phyloP scores from a whole-genome alignment of 768 basidiomycete genomes.

The Rhodotorula kratochvilovae region DNA sequence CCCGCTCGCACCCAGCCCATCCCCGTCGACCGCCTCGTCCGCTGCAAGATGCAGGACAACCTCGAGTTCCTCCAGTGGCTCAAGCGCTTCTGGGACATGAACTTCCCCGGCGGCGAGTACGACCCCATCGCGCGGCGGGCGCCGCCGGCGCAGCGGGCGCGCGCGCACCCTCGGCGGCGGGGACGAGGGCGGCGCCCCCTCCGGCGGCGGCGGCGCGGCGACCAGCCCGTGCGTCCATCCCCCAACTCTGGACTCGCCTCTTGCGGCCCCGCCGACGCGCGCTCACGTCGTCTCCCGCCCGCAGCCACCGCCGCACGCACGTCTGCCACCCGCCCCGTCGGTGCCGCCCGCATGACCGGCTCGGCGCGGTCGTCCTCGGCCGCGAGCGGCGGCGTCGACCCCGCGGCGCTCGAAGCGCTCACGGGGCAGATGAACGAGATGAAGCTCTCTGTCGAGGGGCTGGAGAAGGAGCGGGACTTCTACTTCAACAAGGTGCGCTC shows the following conservation, averaged over 20 bases:
- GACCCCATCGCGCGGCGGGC: conserved; percentile 57
- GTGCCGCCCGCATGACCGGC: not conserved
- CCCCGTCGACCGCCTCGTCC: conserved; percentile 84
- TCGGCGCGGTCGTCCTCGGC: conserved; percentile 1
- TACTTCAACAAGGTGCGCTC: conserved; percentile 87
- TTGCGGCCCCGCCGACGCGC: not conserved
- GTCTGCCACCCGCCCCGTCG: conserved; percentile 49
- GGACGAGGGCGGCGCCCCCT: not conserved
- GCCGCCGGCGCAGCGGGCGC: conserved; percentile 1
- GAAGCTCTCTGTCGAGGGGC: conserved; percentile 71
- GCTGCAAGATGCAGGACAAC: conserved; percentile 99
- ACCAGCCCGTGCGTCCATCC: not conserved
- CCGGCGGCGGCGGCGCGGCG: not conserved
- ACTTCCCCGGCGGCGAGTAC: conserved; percentile 81
- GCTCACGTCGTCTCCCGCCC: not conserved
- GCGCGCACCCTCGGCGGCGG: not conserved
- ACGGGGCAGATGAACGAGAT: conserved; percentile 78
- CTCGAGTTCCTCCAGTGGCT: conserved; percentile 98
- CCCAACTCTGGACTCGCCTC: not conserved
- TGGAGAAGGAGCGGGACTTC: conserved; percentile 97
- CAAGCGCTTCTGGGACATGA: conserved; percentile 89
- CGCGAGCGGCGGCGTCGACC: conserved; percentile 46
- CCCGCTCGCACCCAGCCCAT: conserved; percentile 62
- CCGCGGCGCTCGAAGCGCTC: conserved; percentile 63
- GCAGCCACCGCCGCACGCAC: conserved; percentile 62